These are phyloP conservation scores for Aspergillus sp. DNA, from an alignment of 2,329 filamentous ascomycete genomes.

Conservation along the genomic window DNA sequence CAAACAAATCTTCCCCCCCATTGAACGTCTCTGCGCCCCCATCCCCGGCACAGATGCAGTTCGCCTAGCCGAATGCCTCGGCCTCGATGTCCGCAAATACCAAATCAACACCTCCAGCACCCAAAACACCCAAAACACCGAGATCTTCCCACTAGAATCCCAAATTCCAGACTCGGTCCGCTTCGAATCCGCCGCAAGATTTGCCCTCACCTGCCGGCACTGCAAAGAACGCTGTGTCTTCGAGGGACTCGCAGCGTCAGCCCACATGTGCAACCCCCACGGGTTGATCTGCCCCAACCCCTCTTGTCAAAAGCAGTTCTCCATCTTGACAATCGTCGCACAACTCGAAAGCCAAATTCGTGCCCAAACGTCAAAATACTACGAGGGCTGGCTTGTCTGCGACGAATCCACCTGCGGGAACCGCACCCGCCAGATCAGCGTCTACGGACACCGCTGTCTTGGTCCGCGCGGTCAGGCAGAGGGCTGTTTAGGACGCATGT, in stretches of 20 bases:
- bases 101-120: conserved; percentile 62
- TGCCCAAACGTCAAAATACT: conserved; percentile 76
- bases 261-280: conserved; percentile 64
- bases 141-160: conserved; percentile 88
- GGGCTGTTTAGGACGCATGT: conserved; percentile 84
- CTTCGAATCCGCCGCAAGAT: conserved; percentile 75
- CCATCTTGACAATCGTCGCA: conserved; percentile 73
- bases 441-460: conserved; percentile 86
- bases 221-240: conserved; percentile 75
- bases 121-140: conserved; percentile 56
- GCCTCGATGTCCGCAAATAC: conserved; percentile 87
- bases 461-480: conserved; percentile 81
- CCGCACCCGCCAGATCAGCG: conserved; percentile 86
- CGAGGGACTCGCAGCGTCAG: conserved; percentile 66
- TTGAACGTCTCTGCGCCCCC: conserved; percentile 95
- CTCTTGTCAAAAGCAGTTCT: conserved; percentile 64
- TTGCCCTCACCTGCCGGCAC: conserved; percentile 75
- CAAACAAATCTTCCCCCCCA: conserved; percentile 97
- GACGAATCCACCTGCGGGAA: conserved; percentile 84
- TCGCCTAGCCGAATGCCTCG: conserved; percentile 87
- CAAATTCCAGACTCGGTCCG: conserved; percentile 90
- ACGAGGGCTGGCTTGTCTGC: conserved; percentile 88
- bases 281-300: conserved; percentile 70
- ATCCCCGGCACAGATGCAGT: conserved; percentile 90
- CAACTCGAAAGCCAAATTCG: conserved; percentile 87